Percentiles rank a stretch among this genome's conserved stretches.
Evolutionary conservation across 495 filamentous ascomycete genomes (phyloP).

Genomic region (Xylaria castorea): DNA sequence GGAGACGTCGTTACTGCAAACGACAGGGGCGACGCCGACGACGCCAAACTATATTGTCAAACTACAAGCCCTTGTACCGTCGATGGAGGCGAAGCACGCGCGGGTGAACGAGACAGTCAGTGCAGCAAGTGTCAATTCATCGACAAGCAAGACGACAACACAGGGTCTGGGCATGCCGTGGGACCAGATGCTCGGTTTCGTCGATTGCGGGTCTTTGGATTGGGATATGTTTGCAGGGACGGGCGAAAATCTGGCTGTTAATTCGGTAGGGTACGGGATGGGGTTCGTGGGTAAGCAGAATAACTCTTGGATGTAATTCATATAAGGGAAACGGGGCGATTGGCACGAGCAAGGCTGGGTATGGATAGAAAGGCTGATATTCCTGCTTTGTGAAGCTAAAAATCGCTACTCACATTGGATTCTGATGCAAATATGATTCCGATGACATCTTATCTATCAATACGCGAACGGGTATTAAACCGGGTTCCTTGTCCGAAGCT

Average conservation of each 20-base stretch:
- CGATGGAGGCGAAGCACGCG: slow-evolving; percentile 32
- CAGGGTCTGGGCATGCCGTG: slow-evolving; percentile 34
- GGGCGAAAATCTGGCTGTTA: neutral
- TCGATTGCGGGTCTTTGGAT: slow-evolving; percentile 46
- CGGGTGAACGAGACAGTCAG: slow-evolving; percentile 16
- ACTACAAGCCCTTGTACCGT: slow-evolving; percentile 40
- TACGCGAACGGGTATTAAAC: neutral
- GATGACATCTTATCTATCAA: neutral
- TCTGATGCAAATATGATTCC: neutral
- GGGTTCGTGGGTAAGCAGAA: slow-evolving; percentile 5
- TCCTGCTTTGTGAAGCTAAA: neutral
- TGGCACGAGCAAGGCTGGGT: neutral
- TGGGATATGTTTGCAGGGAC: slow-evolving; percentile 52
- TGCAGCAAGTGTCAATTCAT: slow-evolving; percentile 14
- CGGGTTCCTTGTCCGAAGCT: neutral
- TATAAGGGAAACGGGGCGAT: neutral
- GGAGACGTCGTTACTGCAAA: slow-evolving; percentile 41
- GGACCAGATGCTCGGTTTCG: slow-evolving; percentile 47
- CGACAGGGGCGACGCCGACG: slow-evolving; percentile 34
- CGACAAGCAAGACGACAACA: neutral
- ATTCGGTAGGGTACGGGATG: slow-evolving; percentile 10
- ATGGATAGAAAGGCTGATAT: neutral
- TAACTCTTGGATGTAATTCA: slow-evolving; percentile 21
- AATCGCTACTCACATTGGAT: slow-evolving; percentile 19
- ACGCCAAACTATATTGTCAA: slow-evolving; percentile 46